Evolutionary conservation across 441 rosid species (phyloP).

Genomic region (Adansonia gregorii): DNA sequence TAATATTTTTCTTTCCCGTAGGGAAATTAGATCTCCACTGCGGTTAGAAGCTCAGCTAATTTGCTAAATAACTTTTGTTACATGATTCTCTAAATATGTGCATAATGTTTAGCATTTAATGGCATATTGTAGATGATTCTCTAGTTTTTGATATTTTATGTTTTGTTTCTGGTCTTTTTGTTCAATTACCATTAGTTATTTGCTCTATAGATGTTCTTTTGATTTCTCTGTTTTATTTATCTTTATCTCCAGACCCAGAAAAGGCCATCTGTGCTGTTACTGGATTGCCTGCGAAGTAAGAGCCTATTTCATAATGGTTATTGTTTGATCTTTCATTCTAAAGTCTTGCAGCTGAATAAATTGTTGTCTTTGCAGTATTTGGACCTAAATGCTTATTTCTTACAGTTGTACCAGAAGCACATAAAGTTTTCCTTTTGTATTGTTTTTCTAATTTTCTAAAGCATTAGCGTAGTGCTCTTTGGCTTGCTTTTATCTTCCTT

Average conservation of each 20-base stretch:
- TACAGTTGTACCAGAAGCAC: conserved; percentile 6
- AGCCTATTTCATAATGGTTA: conserved; percentile 23
- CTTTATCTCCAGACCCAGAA: conserved; percentile 69
- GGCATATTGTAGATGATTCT: neutral
- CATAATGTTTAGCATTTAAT: conserved; percentile 16
- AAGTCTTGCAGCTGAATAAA: conserved; percentile 9
- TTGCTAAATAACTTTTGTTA: conserved; percentile 14
- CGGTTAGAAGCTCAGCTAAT: neutral
- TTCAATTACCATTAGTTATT: conserved; percentile 10
- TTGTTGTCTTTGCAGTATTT: conserved; percentile 10
- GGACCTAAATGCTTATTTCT: conserved; percentile 8
- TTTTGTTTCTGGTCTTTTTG: neutral
- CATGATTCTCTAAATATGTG: neutral
- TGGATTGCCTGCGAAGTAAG: conserved; percentile 98
- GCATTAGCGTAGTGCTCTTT: neutral
- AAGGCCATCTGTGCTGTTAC: conserved; percentile 80
- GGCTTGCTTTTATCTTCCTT: neutral
- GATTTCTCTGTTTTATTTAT: conserved; percentile 22
- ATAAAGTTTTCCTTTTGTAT: neutral
- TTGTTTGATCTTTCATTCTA: conserved; percentile 24
- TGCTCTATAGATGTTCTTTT: conserved; percentile 19
- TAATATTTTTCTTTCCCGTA: neutral
- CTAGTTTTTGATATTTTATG: conserved; percentile 3
- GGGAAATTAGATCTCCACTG: neutral
- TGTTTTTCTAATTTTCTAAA: neutral